Conservation (phyloP, 1,139 yeast species). For the Pichia cactophila region DNA sequence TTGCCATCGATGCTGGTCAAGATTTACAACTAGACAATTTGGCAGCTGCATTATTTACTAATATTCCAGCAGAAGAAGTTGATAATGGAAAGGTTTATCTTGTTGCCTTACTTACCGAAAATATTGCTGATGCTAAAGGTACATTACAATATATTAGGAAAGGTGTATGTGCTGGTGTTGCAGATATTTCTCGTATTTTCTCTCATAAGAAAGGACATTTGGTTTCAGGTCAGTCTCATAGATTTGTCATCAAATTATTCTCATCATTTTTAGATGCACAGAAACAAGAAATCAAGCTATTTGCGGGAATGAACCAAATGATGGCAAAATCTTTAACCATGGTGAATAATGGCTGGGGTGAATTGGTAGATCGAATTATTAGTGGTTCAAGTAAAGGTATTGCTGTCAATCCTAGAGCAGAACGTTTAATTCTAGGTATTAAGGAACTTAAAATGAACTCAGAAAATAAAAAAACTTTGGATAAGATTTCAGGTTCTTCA, state of each 20-base stretch:
- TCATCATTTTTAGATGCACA: conserved; percentile 44
- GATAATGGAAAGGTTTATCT: conserved; percentile 56
- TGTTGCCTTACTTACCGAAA: conserved; percentile 61
- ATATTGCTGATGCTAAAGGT: conserved; percentile 9
- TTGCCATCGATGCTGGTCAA: conserved; percentile 56
- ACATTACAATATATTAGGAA: conserved; percentile 47
- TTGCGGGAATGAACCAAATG: conserved; percentile 27
- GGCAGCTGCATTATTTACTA: conserved; percentile 73
- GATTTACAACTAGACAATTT: conserved; percentile 56
- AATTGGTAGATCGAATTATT: conserved; percentile 69
- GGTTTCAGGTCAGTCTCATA: conserved; percentile 57
- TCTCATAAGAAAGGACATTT: conserved; percentile 57
- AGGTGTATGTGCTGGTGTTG: conserved; percentile 86
- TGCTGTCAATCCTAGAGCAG: conserved; percentile 78
- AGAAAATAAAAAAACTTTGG: conserved; percentile 8
- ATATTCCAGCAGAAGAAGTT: conserved; percentile 65
- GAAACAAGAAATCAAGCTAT: conserved; percentile 19
- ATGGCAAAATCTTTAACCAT: conserved; percentile 28
- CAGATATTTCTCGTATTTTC: conserved; percentile 76
- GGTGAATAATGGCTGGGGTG: conserved; percentile 83
- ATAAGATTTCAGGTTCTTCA: conserved; percentile 23
- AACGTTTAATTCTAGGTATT: conserved; percentile 58
- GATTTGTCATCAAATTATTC: conserved; percentile 63
- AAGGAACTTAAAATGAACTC: conserved; percentile 50
- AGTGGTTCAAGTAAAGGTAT: conserved; percentile 72